These are phyloP conservation scores for Saccharomyces hybrid DNA, from an alignment of 1,139 yeast species.

Conservation along the genomic window DNA sequence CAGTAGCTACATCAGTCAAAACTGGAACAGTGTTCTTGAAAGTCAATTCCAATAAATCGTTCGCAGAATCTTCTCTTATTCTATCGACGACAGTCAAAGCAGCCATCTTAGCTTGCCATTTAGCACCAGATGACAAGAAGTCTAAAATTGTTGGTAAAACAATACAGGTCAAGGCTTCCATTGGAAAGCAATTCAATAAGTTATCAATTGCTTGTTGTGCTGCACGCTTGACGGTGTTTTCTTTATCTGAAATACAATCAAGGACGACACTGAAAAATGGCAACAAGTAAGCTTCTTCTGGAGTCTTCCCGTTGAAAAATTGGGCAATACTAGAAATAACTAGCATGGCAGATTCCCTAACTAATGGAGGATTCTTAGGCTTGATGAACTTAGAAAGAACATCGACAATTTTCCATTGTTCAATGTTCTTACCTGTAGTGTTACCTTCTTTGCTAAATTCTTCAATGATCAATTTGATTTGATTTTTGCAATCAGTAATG, in stretches of 20 bases:
- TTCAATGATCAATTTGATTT: conserved; percentile 50
- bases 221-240: conserved; percentile 73
- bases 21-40: conserved; percentile 77
- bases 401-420: conserved; percentile 60
- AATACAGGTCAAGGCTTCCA: conserved; percentile 70
- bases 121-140: conserved; percentile 72
- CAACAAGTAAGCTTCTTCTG: conserved; percentile 65
- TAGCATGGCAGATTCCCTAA: conserved; percentile 68
- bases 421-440: conserved; percentile 37
- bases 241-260: conserved; percentile 77
- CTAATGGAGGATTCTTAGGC: conserved; percentile 63
- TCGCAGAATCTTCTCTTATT: conserved; percentile 71
- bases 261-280: conserved; percentile 50
- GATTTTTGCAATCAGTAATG: conserved; percentile 57
- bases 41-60: conserved; percentile 74
- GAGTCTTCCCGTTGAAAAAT: conserved; percentile 51
- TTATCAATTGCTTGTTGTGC: conserved; percentile 66
- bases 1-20: conserved; percentile 82
- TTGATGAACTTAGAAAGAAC: conserved; percentile 58
- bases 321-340: conserved; percentile 62
- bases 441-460: conserved; percentile 40
- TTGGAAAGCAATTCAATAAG: conserved; percentile 59
- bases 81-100: conserved; percentile 68
- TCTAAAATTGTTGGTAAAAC: conserved; percentile 53
- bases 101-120: conserved; percentile 86